phyloP scores from a whole-genome alignment of 2,329 filamentous ascomycete genomes.

The Xylariaceae sp. region DNA sequence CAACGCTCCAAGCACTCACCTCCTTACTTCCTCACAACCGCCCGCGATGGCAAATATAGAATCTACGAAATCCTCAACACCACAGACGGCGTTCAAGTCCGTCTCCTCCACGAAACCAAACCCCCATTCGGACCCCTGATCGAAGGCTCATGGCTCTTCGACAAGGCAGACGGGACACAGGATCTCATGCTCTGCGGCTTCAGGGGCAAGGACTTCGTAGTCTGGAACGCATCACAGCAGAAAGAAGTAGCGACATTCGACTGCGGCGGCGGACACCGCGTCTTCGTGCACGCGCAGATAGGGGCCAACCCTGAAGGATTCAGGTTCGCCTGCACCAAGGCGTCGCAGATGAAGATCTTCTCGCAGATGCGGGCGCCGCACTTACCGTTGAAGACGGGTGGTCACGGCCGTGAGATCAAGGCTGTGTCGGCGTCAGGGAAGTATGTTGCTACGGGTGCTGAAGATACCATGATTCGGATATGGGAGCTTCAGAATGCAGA shows the following conservation, averaged over 20 bases:
- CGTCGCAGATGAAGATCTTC: constrained; percentile 48
- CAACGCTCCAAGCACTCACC: constrained; percentile 22
- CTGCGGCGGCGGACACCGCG: constrained; percentile 80
- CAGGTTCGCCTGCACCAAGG: constrained; percentile 70
- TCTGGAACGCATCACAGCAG: constrained; percentile 71
- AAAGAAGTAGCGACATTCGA: constrained; percentile 66
- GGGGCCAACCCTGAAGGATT: constrained; percentile 32
- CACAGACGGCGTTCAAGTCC: constrained; percentile 28
- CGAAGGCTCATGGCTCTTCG: constrained; percentile 61
- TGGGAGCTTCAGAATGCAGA: constrained; percentile 44
- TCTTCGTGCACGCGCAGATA: constrained; percentile 50
- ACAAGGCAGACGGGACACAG: constrained; percentile 28
- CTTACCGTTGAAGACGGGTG: constrained; percentile 58
- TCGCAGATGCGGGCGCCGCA: constrained; percentile 36
- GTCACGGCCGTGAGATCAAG: constrained; percentile 80
- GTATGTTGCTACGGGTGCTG: constrained; percentile 62
- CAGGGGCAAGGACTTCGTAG: constrained; percentile 68
- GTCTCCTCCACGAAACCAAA: constrained; percentile 60
- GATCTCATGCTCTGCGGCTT: constrained; percentile 77
- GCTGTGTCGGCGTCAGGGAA: constrained; percentile 41
- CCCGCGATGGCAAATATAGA: constrained; percentile 70
- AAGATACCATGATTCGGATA: constrained; percentile 69
- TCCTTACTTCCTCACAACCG: constrained; percentile 61
- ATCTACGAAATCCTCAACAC: constrained; percentile 47
- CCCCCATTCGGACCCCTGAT: constrained; percentile 71